phyloP scores from a whole-genome alignment of 257 asterid species.

The Fraxinus cuspidata region DNA sequence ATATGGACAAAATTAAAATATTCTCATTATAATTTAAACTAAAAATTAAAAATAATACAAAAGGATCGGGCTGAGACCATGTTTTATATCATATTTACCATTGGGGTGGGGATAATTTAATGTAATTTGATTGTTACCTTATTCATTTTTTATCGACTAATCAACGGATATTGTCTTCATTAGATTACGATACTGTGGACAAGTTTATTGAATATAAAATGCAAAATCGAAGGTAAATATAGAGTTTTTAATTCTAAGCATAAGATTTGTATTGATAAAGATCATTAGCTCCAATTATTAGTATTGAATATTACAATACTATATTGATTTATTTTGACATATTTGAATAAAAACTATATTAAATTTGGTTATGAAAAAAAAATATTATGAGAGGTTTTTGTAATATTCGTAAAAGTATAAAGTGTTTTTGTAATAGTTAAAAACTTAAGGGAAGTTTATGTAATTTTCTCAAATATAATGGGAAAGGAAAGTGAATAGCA shows the following conservation, averaged over 20 bases:
- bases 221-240: neutral
- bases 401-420: neutral
- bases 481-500: neutral
- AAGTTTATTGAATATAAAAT: neutral
- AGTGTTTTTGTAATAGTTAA: neutral
- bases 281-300: too few relatives aligned
- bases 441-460: neutral
- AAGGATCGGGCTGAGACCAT: too few relatives aligned
- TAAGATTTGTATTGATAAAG: too few relatives aligned
- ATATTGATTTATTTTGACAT: too few relatives aligned
- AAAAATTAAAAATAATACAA: too few relatives aligned
- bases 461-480: neutral
- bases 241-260: neutral
- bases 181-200: neutral
- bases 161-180: neutral
- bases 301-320: neutral
- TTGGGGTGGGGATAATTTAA: too few relatives aligned
- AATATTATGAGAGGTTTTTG: neutral
- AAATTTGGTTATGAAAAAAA: too few relatives aligned
- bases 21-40: too few relatives aligned
- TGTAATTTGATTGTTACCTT: neutral
- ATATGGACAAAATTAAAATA: too few relatives aligned
- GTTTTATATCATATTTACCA: too few relatives aligned
- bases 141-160: neutral
- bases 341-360: too few relatives aligned